Percentiles rank a stretch among this genome's conserved stretches.
phyloP scores from a whole-genome alignment of 1,284 basidiomycete species.

The Cerioporus squamosus region DNA sequence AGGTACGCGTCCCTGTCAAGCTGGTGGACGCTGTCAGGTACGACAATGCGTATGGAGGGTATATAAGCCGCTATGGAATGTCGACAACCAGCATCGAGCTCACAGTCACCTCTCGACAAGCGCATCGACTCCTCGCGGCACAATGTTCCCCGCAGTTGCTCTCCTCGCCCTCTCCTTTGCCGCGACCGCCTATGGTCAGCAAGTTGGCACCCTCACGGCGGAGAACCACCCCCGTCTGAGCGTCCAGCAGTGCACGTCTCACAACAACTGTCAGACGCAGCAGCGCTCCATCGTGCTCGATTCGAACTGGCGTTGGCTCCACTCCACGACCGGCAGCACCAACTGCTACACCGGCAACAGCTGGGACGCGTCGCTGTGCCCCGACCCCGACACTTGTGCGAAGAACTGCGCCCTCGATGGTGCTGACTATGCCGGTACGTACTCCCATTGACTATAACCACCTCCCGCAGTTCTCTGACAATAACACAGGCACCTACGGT shows the following conservation, averaged over 20 bases:
- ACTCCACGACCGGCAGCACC: constrained; percentile 35
- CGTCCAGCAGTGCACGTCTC: constrained; percentile 32
- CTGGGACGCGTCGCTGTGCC: constrained; percentile 42
- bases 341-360: constrained; percentile 43
- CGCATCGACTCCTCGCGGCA: constrained; percentile 11
- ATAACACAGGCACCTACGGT: constrained; percentile 41
- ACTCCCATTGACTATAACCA: too few species aligned
- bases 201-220: constrained; percentile 38
- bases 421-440: constrained; percentile 52
- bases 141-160: constrained; percentile 32
- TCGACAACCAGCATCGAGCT: constrained; percentile 19
- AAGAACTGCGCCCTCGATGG: constrained; percentile 63
- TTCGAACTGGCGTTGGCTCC: constrained; percentile 44
- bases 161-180: constrained; percentile 33
- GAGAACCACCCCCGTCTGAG: constrained; percentile 40
- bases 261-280: constrained; percentile 24
- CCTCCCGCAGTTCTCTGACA: background rate
- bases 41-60: background rate
- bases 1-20: background rate
- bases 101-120: constrained; percentile 19
- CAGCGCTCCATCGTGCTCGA: constrained; percentile 38
- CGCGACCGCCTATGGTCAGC: constrained; percentile 35
- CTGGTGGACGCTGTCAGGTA: background rate
- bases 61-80: constrained; percentile 10
- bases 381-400: constrained; percentile 40